Percentiles rank a stretch among this genome's conserved stretches.
phyloP scores from a whole-genome alignment of 2,329 filamentous ascomycete species.

The Epichloe sibirici region DNA sequence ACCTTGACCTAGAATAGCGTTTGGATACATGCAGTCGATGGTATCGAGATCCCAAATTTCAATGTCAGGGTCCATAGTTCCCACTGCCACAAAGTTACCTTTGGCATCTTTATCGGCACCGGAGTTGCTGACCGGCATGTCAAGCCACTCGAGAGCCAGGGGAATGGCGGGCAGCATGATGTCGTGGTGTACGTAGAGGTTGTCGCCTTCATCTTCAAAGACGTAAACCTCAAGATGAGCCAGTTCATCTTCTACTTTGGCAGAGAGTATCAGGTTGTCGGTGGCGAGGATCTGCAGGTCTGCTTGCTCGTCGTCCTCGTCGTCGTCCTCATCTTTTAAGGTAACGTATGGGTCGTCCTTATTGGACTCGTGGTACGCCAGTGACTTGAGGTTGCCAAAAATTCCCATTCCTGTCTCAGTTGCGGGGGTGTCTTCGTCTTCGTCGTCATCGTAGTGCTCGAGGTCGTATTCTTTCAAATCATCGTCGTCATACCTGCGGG shows the following conservation, averaged over 20 bases:
- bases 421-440: conserved; percentile 35
- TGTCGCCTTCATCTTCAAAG: conserved; percentile 89
- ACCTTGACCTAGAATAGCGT: conserved; percentile 81
- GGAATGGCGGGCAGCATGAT: conserved; percentile 98
- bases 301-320: conserved; percentile 78
- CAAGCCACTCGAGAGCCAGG: conserved; percentile 89
- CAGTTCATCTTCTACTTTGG: conserved; percentile 92
- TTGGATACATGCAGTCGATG: conserved; percentile 95
- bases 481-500: conserved; percentile 53
- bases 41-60: conserved; percentile 97
- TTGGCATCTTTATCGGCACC: conserved; percentile 48
- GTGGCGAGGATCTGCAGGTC: conserved; percentile 86
- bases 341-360: conserved; percentile 96
- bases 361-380: conserved; percentile 89
- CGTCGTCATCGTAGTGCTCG: conserved; percentile 87
- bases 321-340: conserved; percentile 51
- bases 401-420: conserved; percentile 67
- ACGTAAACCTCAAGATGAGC: conserved; percentile 95
- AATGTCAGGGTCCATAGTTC: conserved; percentile 96
- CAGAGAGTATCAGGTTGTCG: conserved; percentile 84
- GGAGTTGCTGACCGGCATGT: conserved; percentile 72
- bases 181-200: conserved; percentile 98
- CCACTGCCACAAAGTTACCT: conserved; percentile 89
- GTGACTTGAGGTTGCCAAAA: conserved; percentile 88
- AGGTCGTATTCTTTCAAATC: conserved; percentile 94